Evolutionary conservation across 2,329 filamentous ascomycete species (phyloP), one percentile per base, ranked within the genome.

Genomic region (Colletotrichum sansevieriae): DNA sequence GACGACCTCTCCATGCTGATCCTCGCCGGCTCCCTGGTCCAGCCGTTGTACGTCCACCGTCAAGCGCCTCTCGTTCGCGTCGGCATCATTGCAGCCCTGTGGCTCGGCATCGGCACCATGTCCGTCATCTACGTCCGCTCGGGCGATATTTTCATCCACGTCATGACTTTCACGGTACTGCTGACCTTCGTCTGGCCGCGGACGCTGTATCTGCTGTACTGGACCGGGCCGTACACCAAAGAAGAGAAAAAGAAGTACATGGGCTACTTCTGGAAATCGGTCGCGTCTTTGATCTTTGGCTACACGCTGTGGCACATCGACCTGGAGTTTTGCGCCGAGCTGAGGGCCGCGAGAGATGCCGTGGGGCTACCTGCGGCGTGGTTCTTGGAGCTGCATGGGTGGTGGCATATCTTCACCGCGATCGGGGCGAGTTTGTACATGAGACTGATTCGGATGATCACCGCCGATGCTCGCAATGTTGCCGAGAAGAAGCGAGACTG

Each of bases 341-440:
- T 90, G 25, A 83, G 86, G 2, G 67, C 71, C 0, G 70, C 84
- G 11, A 83, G 86, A 56, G 76, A 77, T 8, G 71, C 61, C 0
- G 71, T 89, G 2, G 87, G 88, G 0, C 74, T 88, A 49, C 88
- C 88, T 0, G 87, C 81, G 82, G 84, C 83, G 2, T 88, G 85
- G 75, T 39, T 87, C 0, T 74, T 90, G 4, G 88, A 90, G 76
- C 73, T 90, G 13, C 88, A 90, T 72, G 88, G 87, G 1, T 90
- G 87, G 88, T 90, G 88, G 88, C 88, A 90, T 72, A 76, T 90
- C 15, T 77, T 89, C 29, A 90, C 88, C 0, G 88, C 86, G 0
- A 78, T 87, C 20, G 83, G 85, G 1, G 86, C 87, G 4, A 82
- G 81, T 25, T 74, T 75, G 54, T 81, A 80, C 49, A 83, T 83